Evolutionary conservation across 1,284 basidiomycete genomes (phyloP).

Genomic region (Ceratobasidium sp.): DNA sequence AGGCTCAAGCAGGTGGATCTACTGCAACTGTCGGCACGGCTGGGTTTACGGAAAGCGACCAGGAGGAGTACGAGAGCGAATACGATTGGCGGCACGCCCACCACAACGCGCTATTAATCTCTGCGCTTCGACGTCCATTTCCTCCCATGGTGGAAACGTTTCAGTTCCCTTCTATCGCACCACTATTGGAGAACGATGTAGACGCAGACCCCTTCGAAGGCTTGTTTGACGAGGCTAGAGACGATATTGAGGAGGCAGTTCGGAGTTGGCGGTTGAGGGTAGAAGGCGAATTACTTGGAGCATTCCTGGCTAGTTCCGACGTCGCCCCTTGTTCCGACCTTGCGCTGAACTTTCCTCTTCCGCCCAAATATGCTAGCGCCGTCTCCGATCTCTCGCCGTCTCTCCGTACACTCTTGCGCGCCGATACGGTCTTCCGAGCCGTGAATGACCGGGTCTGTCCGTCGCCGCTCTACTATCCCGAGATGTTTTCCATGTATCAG

Average conservation of each 20-base stretch:
- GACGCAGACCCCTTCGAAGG: not conserved
- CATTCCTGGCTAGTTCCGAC: not conserved
- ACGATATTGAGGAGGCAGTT: not conserved
- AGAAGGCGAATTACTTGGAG: not conserved
- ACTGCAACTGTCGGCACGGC: not conserved
- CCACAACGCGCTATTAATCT: not conserved
- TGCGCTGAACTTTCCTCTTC: not conserved
- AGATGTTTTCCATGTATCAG: not conserved
- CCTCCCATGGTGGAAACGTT: not conserved
- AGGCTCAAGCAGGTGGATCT: not conserved
- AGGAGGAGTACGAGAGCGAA: not conserved
- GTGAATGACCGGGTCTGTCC: not conserved
- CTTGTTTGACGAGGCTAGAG: not conserved
- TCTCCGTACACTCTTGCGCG: not conserved
- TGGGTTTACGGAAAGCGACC: not conserved
- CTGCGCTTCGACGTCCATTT: not conserved
- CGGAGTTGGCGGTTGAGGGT: not conserved
- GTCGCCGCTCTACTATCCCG: not conserved
- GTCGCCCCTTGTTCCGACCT: not conserved
- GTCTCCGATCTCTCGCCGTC: not conserved
- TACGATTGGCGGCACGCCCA: not conserved
- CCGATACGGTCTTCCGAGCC: slow-evolving; percentile 2
- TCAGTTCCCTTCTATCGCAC: not conserved
- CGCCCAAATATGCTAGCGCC: not conserved
- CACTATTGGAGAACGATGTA: not conserved